These are phyloP conservation scores for Phytopythium aichiense DNA, from an alignment of 352 stramenopile species.

Conservation along the genomic window DNA sequence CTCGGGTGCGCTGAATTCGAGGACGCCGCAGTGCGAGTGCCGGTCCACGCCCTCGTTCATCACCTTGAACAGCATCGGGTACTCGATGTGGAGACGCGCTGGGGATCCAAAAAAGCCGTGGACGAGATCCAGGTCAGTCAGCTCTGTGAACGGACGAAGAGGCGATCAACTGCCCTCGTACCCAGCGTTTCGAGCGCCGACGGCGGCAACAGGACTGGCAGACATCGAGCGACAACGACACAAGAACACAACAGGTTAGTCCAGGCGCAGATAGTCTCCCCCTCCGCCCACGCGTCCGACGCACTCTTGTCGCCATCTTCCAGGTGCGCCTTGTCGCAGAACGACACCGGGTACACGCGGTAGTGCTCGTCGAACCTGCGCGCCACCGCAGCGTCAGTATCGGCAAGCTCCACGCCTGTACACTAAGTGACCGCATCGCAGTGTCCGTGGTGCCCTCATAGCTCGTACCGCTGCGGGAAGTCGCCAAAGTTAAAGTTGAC, in stretches of 20 bases:
- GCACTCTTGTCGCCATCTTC: slow-evolving; percentile 88
- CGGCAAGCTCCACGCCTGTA: background rate
- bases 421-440: no score
- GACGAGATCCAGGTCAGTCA: slow-evolving; percentile 12
- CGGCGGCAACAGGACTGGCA: slow-evolving; percentile 91
- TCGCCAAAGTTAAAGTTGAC: slow-evolving; percentile 79
- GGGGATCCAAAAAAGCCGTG: background rate
- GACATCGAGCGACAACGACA: background rate
- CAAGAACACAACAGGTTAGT: background rate
- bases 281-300: background rate
- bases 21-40: slow-evolving; percentile 95
- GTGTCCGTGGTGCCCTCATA: background rate
- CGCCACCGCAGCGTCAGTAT: background rate
- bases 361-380: slow-evolving; percentile 85
- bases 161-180: slow-evolving; percentile 14
- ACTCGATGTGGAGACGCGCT: slow-evolving; percentile 95
- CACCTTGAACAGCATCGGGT: slow-evolving; percentile 99
- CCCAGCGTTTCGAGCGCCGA: slow-evolving; percentile 97
- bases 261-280: background rate
- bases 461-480: slow-evolving; percentile 58
- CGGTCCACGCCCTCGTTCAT: slow-evolving; percentile 83
- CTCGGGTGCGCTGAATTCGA: slow-evolving; percentile 99
- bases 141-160: background rate
- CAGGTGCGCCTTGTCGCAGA: slow-evolving; percentile 84
- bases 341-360: slow-evolving; percentile 83